Base-by-base conservation (phyloP, 116 monocot genomes). In the Zostera marina region DNA sequence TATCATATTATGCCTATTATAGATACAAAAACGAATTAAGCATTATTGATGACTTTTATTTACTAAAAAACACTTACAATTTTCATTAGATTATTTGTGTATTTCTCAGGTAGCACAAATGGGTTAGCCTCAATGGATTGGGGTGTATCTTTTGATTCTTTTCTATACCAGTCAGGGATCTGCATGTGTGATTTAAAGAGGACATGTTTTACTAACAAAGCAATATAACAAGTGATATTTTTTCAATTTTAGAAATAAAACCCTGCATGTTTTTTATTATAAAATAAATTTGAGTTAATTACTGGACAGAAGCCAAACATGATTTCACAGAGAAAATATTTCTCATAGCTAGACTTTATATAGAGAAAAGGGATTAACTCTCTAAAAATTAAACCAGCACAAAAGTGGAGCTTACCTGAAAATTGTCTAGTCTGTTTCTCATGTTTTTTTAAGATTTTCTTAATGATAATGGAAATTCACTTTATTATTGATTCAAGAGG, bases 141-240 rank as follows among this genome's bases (percentile, higher is more conserved):
- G 52, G 57, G 22, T 9, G 73, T 60, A 60, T 69, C 70, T 41
- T 58, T 54, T 9, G 73, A 59, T 56, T 69, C 70, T 41, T 58
- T 54, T 55, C 46, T 71, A 71, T 78, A 69, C 72, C 71, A 82
- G 48, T 66, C 71, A 47, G 91, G 91, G 77, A 91, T 86, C 91
- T 91, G 80, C 73, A 77, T 1, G 12, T 40, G 63, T 5, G 24
- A 72, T 20, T 5, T 63, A 62, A 47, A 47, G 43, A 46, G 39
- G 54, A 54, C 16, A 56, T 8, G 32, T 39, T 17, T 41, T 40
- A 20, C 2, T 5, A 26, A 38, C 12, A 8, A 25, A 14, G 9
- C 26, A 26, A 39, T 9, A 56, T 5, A 16, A 1, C 8, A 56
- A 1, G 8, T 51, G 51, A 51, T 51, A 17, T 51, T 51, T 51